These are phyloP conservation scores for Penicillium psychrofluorescens DNA, from an alignment of 495 filamentous ascomycete genomes.

Conservation along the genomic window DNA sequence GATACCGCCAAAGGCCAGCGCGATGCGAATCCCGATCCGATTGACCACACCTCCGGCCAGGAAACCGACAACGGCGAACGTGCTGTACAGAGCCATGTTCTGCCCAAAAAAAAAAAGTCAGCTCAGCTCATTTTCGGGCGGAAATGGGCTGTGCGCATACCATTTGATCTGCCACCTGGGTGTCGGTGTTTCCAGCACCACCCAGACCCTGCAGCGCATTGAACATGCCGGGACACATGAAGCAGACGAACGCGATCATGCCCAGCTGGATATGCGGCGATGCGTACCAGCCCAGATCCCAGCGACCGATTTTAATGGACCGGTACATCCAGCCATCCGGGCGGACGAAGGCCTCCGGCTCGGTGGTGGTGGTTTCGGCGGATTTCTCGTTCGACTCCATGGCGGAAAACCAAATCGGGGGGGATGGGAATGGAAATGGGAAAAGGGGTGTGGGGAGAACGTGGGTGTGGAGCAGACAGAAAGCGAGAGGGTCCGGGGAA, in stretches of 20 bases:
- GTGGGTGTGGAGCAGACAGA: too few species aligned
- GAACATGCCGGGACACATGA: conserved; percentile 79
- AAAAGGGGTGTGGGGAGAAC: too few species aligned
- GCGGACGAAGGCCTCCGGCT: too few species aligned
- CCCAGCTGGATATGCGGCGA: conserved; percentile 53
- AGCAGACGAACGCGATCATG: conserved; percentile 58
- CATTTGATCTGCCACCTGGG: conserved; percentile 30
- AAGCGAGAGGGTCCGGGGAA: too few species aligned
- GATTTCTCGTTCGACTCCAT: too few species aligned
- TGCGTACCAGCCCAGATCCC: conserved; percentile 58
- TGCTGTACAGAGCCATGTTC: conserved; percentile 56
- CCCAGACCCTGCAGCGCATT: conserved; percentile 56
- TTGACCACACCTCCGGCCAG: conserved; percentile 46
- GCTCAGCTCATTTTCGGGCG: neutral
- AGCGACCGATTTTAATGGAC: conserved; percentile 36
- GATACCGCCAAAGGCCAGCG: conserved; percentile 37
- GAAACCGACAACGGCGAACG: conserved; percentile 47
- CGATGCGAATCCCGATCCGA: conserved; percentile 33
- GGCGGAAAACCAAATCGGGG: too few species aligned
- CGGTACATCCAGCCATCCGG: conserved; percentile 41
- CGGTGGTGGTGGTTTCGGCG: too few species aligned
- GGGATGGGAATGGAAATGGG: too few species aligned
- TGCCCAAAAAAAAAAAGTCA: conserved; percentile 1
- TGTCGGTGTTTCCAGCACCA: conserved; percentile 42
- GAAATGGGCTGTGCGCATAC: conserved; percentile 10